Evolutionary conservation across 768 basidiomycete species (phyloP).

Genomic region (Pleurotus djamor): DNA sequence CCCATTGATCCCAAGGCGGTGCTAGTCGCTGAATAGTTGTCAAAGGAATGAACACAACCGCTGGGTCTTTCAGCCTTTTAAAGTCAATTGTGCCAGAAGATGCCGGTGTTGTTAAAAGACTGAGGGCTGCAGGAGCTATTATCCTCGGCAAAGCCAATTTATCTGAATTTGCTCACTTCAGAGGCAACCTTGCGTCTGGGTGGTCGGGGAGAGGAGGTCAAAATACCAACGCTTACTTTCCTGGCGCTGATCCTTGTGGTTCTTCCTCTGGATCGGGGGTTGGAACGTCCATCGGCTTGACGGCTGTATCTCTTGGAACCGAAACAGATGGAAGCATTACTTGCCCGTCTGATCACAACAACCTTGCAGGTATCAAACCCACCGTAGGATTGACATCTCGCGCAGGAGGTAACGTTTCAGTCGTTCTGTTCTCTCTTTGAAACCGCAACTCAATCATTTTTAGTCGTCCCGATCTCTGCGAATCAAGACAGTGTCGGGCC

Average conservation of each 20-base stretch:
- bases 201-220: conserved; percentile 63
- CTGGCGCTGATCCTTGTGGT: conserved; percentile 51
- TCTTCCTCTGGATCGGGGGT: conserved; percentile 62
- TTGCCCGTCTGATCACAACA: conserved; percentile 50
- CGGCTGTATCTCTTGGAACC: conserved; percentile 43
- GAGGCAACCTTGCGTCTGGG: conserved; percentile 45
- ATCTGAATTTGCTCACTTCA: conserved; percentile 51
- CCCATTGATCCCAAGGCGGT: neutral
- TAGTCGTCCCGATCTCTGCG: conserved; percentile 55
- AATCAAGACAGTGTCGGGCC: conserved; percentile 63
- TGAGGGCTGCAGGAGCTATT: conserved; percentile 14
- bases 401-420: conserved; percentile 42
- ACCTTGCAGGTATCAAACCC: conserved; percentile 58
- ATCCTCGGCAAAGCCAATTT: conserved; percentile 43
- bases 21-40: neutral
- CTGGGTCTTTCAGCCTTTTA: conserved; percentile 38
- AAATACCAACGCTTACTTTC: conserved; percentile 46
- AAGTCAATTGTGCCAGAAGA: conserved; percentile 42
- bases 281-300: conserved; percentile 48
- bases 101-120: conserved; percentile 40
- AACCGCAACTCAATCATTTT: neutral
- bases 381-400: conserved; percentile 59
- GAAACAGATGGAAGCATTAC: conserved; percentile 57
- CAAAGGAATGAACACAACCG: conserved; percentile 7
- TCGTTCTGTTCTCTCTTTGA: neutral